Evolutionary conservation across 1,284 basidiomycete genomes (phyloP), one percentile per base, ranked within the genome.

Genomic region (Apiotrichum mycotoxinovorans): DNA sequence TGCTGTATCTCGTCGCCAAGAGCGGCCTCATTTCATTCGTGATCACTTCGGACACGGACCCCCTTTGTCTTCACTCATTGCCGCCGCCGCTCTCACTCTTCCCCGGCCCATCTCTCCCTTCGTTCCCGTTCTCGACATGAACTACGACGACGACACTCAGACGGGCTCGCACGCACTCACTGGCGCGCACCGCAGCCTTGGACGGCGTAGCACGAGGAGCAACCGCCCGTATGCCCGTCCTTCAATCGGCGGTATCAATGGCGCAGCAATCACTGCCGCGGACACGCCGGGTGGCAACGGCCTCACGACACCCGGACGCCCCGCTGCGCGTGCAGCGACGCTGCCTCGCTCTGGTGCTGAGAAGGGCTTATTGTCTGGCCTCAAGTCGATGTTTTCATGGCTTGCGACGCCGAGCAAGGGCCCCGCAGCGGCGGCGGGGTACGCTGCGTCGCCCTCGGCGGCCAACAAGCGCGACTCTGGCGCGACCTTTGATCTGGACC

Each of bases 371-470:
- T 60, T 73, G 30, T 60, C 62, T 8, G 65, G 65, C 23, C 48
- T 70, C 42, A 71, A 68, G 58, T 64, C 62, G 9, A 61, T 73
- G 23, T 64, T 74, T 0, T 58, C 59, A 20, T 73, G 70, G 70
- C 62, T 72, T 23, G 64, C 66, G 10, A 71, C 71, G 0, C 69
- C 72, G 20, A 35, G 23, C 25, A 49, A 38, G 23, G 23, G 14
- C 2, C 33, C 37, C 18, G 30, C 44, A 22, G 14, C 27, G 4
- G 14, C 43, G 33, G 54, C 35, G 5, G 35, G 26, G 9, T 14
- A 10, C 12, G 23, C 22, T 11, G 8, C 41, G 22, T 17, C 41
- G 3, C 8, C 18, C 23, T 7, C 22, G 8, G 40, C 44, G 20
- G 44, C 42, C 22, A 37, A 48, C 25, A 67, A 68, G 58, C 61